Percentiles rank a stretch among this genome's conserved stretches.
phyloP scores from a whole-genome alignment of 306 rosid genomes.

The Morella rubra region DNA sequence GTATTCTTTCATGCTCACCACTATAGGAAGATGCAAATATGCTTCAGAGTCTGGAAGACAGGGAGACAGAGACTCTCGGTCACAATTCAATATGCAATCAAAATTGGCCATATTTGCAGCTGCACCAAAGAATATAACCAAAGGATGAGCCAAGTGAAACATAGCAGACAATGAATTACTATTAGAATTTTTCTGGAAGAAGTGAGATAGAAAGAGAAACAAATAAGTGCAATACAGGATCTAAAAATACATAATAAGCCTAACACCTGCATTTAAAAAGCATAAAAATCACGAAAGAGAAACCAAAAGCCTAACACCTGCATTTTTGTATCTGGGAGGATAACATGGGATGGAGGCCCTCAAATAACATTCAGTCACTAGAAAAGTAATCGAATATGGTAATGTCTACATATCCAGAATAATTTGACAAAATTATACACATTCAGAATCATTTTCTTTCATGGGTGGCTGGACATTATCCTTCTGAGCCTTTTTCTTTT shows the following conservation, averaged over 20 bases:
- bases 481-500: too few relatives aligned
- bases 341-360: not conserved
- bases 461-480: too few relatives aligned
- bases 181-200: slow-evolving; percentile 2
- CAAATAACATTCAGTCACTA: not conserved
- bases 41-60: slow-evolving; percentile 41
- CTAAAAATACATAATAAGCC: not conserved
- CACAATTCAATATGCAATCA: slow-evolving; percentile 81
- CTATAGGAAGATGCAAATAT: slow-evolving; percentile 70
- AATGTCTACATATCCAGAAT: too few relatives aligned
- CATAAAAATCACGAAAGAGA: not conserved
- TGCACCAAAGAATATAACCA: slow-evolving; percentile 34
- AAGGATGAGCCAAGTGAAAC: slow-evolving; percentile 25
- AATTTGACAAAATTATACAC: too few relatives aligned
- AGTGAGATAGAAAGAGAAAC: not conserved
- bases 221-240: not conserved
- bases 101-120: slow-evolving; percentile 45
- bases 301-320: not conserved
- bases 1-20: slow-evolving; percentile 53
- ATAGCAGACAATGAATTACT: slow-evolving; percentile 5
- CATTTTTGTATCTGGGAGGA: not conserved
- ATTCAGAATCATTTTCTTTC: too few relatives aligned
- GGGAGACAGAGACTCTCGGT: slow-evolving; percentile 44
- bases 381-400: not conserved
- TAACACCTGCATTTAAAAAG: not conserved